Base-by-base conservation (phyloP, 2,329 filamentous ascomycete species). In the Fusarium verrucosum region DNA sequence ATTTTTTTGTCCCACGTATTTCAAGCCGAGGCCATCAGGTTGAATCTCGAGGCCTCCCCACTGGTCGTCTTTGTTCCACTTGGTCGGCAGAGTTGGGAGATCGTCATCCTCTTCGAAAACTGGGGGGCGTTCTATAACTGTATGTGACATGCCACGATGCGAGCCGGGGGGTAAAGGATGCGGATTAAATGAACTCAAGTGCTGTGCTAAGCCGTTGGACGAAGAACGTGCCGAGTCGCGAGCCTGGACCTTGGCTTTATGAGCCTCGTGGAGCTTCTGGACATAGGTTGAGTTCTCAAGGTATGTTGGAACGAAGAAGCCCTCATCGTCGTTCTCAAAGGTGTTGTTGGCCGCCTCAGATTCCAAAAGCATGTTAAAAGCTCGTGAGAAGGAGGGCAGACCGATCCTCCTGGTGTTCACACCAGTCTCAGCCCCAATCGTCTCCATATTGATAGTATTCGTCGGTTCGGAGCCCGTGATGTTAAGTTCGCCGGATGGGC, bases 301-400 rank as follows among this genome's bases (percentile, higher is more conserved):
- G 77, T 97, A 97, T 7, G 92, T 93, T 1, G 94, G 94, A 11
- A 89, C 84, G 76, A 97, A 93, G 81, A 94, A 94, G 56, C 77
- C 70, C 56, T 82, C 72, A 2, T 73, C 71, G 10, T 69, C 62
- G 49, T 69, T 62, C 16, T 71, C 65, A 66, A 72, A 38, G 36
- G 64, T 64, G 41, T 53, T 61, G 28, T 76, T 72, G 17, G 62
- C 47, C 22, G 73, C 66, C 62, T 76, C 72, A 54, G 70, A 70
- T 36, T 72, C 70, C 72, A 81, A 78, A 61, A 83, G 83, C 56
- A 80, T 76, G 62, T 84, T 81, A 70, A 86, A 86, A 16, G 82
- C 83, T 55, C 83, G 78, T 20, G 84, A 87, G 65, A 82, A 82
- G 9, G 79, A 77, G 0, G 81, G 82, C 13, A 84, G 70, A 36